Evolutionary conservation across 768 basidiomycete species (phyloP), one percentile per base, ranked within the genome.

Genomic region (Lactarius pseudohatsudake): DNA sequence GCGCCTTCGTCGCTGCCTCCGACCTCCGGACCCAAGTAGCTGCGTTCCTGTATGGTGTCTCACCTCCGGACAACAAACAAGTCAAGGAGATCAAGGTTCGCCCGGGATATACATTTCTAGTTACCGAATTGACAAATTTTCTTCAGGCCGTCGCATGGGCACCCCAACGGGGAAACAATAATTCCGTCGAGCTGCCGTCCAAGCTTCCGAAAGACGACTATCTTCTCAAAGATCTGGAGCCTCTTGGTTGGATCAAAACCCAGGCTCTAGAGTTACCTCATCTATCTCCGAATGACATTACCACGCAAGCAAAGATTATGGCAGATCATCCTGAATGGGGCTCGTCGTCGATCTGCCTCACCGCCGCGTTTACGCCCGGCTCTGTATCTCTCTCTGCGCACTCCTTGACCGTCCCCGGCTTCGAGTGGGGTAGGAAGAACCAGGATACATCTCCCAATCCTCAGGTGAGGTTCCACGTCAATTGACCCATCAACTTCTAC

Each of bases 401-500:
- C 80, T 91, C 88, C 38, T 79, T 98, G 59, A 89, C 90, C 5
- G 88, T 96, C 10, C 86, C 90, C 66, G 97, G 96, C 18, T 98
- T 98, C 75, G 97, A 99, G 74, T 98, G 96, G 96, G 96, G 96
- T 50, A 82, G 96, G 72, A 98, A 97, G 81, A 96, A 96, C 71
- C 79, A 83, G 71, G 94, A 96, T 73, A 91, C 86, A 53, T 90
- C 92, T 43, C 82, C 85, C 43, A 94, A 92, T 74, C 93, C 94
- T 66, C 80, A 88, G 1, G 86, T 86, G 70, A 71, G 81, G 75
- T 38, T 45, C 36, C 26, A 28, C 30, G 26, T 18, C 22, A 10
- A 13, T 57, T 28, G 26, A 61, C 50, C 56, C 43, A 41, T 61
- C 67, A 20, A 66, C 57, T 20, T 59, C 32, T 61, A 22, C 59